Percentiles rank a stretch among this genome's conserved stretches.
Conservation (phyloP, 257 asterid species). For the Solanum clarkiae region DNA sequence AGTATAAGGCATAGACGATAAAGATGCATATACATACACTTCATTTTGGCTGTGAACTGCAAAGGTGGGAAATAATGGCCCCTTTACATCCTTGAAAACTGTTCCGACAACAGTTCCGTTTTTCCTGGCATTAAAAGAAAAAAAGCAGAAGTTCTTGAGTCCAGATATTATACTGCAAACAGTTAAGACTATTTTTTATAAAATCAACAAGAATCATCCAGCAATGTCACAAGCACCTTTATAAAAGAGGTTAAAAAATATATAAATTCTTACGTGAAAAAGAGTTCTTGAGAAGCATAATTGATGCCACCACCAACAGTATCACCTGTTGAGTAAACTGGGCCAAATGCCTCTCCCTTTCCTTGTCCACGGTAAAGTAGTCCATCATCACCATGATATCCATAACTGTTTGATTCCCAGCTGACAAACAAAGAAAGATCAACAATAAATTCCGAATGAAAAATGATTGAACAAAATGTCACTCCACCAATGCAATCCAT, state of each 20-base stretch:
- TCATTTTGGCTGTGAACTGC: constrained; percentile 96
- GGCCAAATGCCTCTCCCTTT: constrained; percentile 87
- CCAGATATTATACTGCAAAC: neutral
- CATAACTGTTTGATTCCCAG: constrained; percentile 88
- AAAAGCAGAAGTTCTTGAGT: constrained; percentile 8
- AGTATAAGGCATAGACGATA: neutral
- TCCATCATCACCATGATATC: constrained; percentile 95
- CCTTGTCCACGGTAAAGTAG: constrained; percentile 81
- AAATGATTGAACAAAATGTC: neutral
- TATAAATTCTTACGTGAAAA: constrained; percentile 67
- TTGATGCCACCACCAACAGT: constrained; percentile 94
- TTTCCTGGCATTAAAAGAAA: constrained; percentile 43
- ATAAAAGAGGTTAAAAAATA: neutral
- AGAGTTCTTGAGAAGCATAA: constrained; percentile 67
- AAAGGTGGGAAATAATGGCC: constrained; percentile 77
- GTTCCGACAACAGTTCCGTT: constrained; percentile 76
- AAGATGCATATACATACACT: constrained; percentile 48
- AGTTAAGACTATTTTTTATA: neutral
- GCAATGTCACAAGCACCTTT: neutral
- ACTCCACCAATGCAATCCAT: neutral
- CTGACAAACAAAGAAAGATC: constrained; percentile 27
- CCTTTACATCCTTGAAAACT: constrained; percentile 69
- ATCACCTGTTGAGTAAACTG: constrained; percentile 75
- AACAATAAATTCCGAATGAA: neutral
- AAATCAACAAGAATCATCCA: neutral